Conservation (phyloP, 192 early-diverging fungal species). For the Coemansia sp. region DNA sequence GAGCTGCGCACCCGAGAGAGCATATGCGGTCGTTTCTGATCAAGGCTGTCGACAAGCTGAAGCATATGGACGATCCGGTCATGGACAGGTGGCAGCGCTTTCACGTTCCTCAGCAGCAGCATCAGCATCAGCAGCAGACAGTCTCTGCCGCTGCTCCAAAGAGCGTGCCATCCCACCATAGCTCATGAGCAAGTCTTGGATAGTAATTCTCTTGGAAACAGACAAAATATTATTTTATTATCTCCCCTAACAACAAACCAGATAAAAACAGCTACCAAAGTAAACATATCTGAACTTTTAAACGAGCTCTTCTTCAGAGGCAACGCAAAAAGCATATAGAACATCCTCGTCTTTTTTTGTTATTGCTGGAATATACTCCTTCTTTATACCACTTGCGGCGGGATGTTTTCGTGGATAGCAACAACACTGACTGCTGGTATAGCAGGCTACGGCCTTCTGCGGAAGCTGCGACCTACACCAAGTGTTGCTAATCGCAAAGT, state of each 20-base stretch:
- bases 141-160: not conserved
- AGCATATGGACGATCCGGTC: constrained; percentile 10
- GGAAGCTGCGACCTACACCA: constrained; percentile 18
- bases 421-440: not conserved
- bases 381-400: not conserved
- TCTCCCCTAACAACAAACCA: not conserved
- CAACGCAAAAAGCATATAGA: not conserved
- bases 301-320: too few relatives aligned
- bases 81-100: constrained; percentile 19
- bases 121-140: not conserved
- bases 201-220: too few relatives aligned
- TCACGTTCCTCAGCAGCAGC: not conserved
- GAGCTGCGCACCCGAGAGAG: constrained; percentile 32
- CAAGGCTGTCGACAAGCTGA: constrained; percentile 25
- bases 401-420: constrained; percentile 20
- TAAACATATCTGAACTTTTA: too few relatives aligned
- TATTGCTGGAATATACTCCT: not conserved
- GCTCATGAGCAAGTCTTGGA: not conserved
- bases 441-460: constrained; percentile 9
- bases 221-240: too few relatives aligned
- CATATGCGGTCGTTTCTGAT: constrained; percentile 32
- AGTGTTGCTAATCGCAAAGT: constrained; percentile 48
- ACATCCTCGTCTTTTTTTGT: not conserved
- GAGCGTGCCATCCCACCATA: not conserved
- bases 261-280: too few relatives aligned